Conservation (phyloP, 2,329 filamentous ascomycete genomes). For the Bipolaris cookei region DNA sequence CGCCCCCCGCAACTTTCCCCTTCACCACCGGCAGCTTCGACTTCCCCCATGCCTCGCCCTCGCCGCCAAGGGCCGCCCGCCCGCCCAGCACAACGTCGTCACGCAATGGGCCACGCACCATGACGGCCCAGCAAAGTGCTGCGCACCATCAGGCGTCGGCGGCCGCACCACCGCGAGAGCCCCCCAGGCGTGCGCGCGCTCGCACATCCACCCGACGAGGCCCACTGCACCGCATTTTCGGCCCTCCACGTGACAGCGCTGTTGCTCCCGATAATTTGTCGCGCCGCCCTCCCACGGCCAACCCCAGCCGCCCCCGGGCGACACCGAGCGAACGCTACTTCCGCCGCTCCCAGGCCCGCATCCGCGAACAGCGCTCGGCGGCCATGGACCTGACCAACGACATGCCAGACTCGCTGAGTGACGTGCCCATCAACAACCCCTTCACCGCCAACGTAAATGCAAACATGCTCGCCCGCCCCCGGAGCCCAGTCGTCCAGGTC, state of each 20-base stretch:
- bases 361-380: conserved; percentile 33
- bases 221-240: conserved; percentile 28
- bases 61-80: conserved; percentile 22
- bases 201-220: conserved; percentile 23
- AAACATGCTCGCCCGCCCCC: conserved; percentile 22
- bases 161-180: conserved; percentile 12
- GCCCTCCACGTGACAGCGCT: conserved; percentile 31
- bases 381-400: conserved; percentile 32
- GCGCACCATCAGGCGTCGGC: conserved; percentile 15
- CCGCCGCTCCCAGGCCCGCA: conserved; percentile 41
- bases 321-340: conserved; percentile 47
- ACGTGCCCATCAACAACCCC: conserved; percentile 25
- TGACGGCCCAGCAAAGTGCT: conserved; percentile 15
- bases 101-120: conserved; percentile 16
- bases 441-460: conserved; percentile 16
- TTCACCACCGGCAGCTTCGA: conserved; percentile 53
- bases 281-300: conserved; percentile 27
- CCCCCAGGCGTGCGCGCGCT: conserved; percentile 16
- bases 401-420: conserved; percentile 32
- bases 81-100: conserved; percentile 3
- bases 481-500: conserved; percentile 32
- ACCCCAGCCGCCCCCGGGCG: conserved; percentile 40
- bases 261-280: conserved; percentile 14
- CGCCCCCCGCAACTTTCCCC: conserved; percentile 36
- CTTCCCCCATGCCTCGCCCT: conserved; percentile 52